A percentile compares a stretch with the other conserved stretches of the same genome.
These are phyloP conservation scores for Populus hybrid DNA, from an alignment of 441 rosid species.

Conservation along the genomic window DNA sequence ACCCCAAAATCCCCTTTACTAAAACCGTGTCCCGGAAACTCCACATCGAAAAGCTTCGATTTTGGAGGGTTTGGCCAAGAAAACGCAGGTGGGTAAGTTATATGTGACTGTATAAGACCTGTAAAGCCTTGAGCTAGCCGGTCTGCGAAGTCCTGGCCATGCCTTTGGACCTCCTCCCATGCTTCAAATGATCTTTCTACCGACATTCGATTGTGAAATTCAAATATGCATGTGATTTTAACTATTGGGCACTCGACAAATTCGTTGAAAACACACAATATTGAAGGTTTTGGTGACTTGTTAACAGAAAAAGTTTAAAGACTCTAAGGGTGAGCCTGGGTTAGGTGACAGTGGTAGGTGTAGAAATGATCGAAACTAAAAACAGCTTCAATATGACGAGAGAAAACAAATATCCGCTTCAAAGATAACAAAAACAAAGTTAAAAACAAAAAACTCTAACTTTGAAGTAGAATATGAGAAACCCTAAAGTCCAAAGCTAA, in stretches of 20 bases:
- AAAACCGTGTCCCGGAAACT: slow-evolving; percentile 51
- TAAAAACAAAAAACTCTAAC: no score
- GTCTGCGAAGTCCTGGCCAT: slow-evolving; percentile 87
- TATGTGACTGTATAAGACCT: slow-evolving; percentile 75
- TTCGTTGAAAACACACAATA: neutral
- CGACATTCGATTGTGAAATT: slow-evolving; percentile 39
- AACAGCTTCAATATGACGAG: neutral
- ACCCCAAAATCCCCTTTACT: slow-evolving; percentile 41
- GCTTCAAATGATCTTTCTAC: slow-evolving; percentile 85
- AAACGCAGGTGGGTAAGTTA: slow-evolving; percentile 60
- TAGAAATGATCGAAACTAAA: neutral
- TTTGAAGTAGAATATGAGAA: no score
- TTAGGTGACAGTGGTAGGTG: neutral
- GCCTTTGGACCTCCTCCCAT: slow-evolving; percentile 94
- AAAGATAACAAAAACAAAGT: no score
- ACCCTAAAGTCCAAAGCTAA: neutral
- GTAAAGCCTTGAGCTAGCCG: slow-evolving; percentile 84
- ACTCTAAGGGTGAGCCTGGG: no score
- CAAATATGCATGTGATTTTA: slow-evolving; percentile 23
- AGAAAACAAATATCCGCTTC: no score
- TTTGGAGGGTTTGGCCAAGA: slow-evolving; percentile 65
- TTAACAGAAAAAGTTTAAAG: neutral
- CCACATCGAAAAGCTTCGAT: slow-evolving; percentile 65
- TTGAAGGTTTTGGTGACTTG: neutral
- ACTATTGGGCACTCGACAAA: neutral